phyloP scores from a whole-genome alignment of 768 basidiomycete species.

The Termitomyces sp. region DNA sequence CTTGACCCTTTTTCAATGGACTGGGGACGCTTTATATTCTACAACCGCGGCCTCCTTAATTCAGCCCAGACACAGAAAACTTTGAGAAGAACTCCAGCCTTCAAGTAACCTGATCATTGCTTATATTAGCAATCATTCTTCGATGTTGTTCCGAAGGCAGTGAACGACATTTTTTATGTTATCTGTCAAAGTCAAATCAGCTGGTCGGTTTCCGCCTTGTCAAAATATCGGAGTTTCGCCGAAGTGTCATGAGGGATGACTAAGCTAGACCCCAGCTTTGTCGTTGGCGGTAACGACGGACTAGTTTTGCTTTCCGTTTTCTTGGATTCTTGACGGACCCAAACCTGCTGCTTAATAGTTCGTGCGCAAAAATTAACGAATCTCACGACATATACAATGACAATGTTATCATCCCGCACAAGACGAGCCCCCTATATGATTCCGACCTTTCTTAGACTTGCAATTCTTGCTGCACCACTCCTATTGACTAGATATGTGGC shows the following conservation, averaged over 20 bases:
- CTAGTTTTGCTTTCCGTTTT: neutral
- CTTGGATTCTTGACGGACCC: slow-evolving; percentile 1
- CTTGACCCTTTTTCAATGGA: too few relatives aligned
- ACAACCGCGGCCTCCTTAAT: too few relatives aligned
- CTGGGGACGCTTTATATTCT: too few relatives aligned
- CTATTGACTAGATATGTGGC: slow-evolving; percentile 5
- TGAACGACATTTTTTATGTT: too few relatives aligned
- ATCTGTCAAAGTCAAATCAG: too few relatives aligned
- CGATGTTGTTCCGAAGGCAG: too few relatives aligned
- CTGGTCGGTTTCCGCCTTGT: too few relatives aligned
- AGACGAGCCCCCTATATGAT: neutral
- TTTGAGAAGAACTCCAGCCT: too few relatives aligned
- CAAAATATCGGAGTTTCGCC: too few relatives aligned
- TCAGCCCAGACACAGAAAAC: too few relatives aligned
- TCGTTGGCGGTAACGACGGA: neutral
- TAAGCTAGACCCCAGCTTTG: neutral
- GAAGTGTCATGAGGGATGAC: neutral
- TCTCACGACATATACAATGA: neutral
- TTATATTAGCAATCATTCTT: too few relatives aligned
- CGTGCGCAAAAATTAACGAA: slow-evolving; percentile 2
- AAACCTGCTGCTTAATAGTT: neutral
- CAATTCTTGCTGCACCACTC: slow-evolving; percentile 2
- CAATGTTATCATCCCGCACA: neutral
- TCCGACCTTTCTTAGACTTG: slow-evolving; percentile 1
- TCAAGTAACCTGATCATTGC: too few relatives aligned